phyloP scores from a whole-genome alignment of 2,329 filamentous ascomycete genomes.

The Apiospora hydei region DNA sequence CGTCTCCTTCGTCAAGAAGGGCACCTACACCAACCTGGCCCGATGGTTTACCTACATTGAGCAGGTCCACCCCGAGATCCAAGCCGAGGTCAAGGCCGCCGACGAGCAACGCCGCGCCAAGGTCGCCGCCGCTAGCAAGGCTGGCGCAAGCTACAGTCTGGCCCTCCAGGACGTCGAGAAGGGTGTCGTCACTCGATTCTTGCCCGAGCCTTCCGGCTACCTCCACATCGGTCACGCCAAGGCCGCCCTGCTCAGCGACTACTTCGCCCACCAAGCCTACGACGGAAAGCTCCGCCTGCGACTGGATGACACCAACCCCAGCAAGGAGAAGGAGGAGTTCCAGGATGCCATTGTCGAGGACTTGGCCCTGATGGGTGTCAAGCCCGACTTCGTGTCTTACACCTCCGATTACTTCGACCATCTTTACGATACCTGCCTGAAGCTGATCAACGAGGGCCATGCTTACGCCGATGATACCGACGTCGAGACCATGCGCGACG shows the following conservation, averaged over 20 bases:
- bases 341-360: slow-evolving; percentile 95
- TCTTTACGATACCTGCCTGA: slow-evolving; percentile 84
- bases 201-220: slow-evolving; percentile 93
- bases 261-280: slow-evolving; percentile 94
- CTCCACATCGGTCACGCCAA: slow-evolving; percentile 97
- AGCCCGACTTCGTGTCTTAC: slow-evolving; percentile 84
- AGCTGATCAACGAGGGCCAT: slow-evolving; percentile 84
- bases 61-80: slow-evolving; percentile 78
- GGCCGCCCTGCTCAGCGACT: slow-evolving; percentile 91
- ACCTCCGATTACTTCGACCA: slow-evolving; percentile 96
- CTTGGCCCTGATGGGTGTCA: slow-evolving; percentile 88
- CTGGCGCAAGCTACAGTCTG: slow-evolving; percentile 89
- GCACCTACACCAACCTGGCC: slow-evolving; percentile 75
- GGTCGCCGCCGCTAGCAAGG: slow-evolving; percentile 73
- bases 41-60: slow-evolving; percentile 92
- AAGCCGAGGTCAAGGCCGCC: slow-evolving; percentile 72
- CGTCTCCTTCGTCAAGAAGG: slow-evolving; percentile 80
- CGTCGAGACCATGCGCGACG: slow-evolving; percentile 83
- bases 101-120: slow-evolving; percentile 74
- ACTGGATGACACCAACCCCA: slow-evolving; percentile 97
- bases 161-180: slow-evolving; percentile 84
- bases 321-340: slow-evolving; percentile 96
- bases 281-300: slow-evolving; percentile 89
- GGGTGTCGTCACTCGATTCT: slow-evolving; percentile 90
- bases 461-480: slow-evolving; percentile 96